A percentile compares a stretch with the other conserved stretches of the same genome.
phyloP scores from a whole-genome alignment of 352 stramenopile species.

The Pythium biforme region DNA sequence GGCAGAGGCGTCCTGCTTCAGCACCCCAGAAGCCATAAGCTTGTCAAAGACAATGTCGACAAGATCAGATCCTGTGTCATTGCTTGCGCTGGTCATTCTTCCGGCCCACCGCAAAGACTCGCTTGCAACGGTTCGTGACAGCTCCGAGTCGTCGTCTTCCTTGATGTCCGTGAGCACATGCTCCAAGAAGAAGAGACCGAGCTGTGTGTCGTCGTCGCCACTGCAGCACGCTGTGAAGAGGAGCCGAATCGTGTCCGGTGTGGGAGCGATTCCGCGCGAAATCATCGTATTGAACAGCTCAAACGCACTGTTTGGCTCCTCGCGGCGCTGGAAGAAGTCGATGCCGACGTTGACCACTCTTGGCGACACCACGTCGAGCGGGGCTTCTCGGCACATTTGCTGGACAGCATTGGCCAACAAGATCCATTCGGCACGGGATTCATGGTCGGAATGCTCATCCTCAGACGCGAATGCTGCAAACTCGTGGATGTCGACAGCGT shows the following conservation, averaged over 20 bases:
- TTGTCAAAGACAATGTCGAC: slow-evolving; percentile 21
- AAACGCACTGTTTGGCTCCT: slow-evolving; percentile 47
- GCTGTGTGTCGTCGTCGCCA: slow-evolving; percentile 38
- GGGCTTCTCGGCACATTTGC: slow-evolving; percentile 43
- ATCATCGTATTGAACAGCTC: slow-evolving; percentile 65
- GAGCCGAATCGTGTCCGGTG: slow-evolving; percentile 50
- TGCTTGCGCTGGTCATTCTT: slow-evolving; percentile 29
- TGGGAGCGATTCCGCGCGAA: slow-evolving; percentile 36
- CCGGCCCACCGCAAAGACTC: slow-evolving; percentile 48
- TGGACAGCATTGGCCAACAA: slow-evolving; percentile 34
- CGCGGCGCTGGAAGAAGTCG: slow-evolving; percentile 55
- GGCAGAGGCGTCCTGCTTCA: slow-evolving; percentile 6
- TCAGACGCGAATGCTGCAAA: slow-evolving; percentile 14
- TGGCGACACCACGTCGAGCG: slow-evolving; percentile 33
- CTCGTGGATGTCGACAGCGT: slow-evolving; percentile 16
- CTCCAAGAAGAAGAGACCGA: slow-evolving; percentile 62
- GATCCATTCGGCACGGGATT: slow-evolving; percentile 31
- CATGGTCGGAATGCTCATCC: slow-evolving; percentile 19
- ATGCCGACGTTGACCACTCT: slow-evolving; percentile 68
- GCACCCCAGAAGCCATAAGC: not conserved
- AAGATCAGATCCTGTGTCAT: not conserved
- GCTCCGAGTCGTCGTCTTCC: not conserved
- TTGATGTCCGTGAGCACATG: slow-evolving; percentile 32
- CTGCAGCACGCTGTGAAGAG: slow-evolving; percentile 57
- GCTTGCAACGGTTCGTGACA: not conserved